Percentiles rank a stretch among this genome's conserved stretches.
Evolutionary conservation across 305 asterid species (phyloP).

Genomic region (Fraxinus paxiana): DNA sequence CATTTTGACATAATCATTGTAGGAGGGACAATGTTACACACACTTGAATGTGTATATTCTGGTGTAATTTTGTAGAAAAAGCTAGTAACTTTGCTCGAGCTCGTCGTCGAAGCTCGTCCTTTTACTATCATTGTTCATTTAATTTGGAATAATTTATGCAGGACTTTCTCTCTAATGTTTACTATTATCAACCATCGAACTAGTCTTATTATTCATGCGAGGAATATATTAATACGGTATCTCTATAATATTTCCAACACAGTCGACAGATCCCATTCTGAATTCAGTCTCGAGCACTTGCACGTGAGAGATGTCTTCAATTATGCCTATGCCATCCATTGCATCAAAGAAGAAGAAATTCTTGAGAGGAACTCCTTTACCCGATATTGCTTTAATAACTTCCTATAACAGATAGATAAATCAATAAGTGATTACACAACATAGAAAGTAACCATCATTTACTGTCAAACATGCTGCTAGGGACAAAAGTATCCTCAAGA

Average conservation of each 20-base stretch:
- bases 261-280: not conserved
- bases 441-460: not conserved
- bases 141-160: not conserved
- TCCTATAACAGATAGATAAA: slow-evolving; percentile 39
- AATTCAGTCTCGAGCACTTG: slow-evolving; percentile 5
- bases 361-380: slow-evolving; percentile 86
- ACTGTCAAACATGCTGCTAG: not conserved
- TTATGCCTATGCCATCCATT: slow-evolving; percentile 75
- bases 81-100: not conserved
- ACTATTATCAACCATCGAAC: not conserved
- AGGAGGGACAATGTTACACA: not conserved
- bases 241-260: not conserved
- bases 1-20: not conserved
- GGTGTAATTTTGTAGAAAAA: not conserved
- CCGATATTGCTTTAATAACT: slow-evolving; percentile 90
- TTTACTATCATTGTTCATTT: not conserved
- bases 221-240: not conserved
- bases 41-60: not conserved
- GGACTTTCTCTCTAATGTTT: too few relatives aligned
- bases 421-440: not conserved
- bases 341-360: slow-evolving; percentile 87
- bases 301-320: slow-evolving; percentile 56
- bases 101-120: not conserved
- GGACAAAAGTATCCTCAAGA: not conserved
- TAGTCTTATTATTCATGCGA: not conserved